These are phyloP conservation scores for Alternaria sp. DNA, from an alignment of 2,329 filamentous ascomycete species.

Conservation along the genomic window DNA sequence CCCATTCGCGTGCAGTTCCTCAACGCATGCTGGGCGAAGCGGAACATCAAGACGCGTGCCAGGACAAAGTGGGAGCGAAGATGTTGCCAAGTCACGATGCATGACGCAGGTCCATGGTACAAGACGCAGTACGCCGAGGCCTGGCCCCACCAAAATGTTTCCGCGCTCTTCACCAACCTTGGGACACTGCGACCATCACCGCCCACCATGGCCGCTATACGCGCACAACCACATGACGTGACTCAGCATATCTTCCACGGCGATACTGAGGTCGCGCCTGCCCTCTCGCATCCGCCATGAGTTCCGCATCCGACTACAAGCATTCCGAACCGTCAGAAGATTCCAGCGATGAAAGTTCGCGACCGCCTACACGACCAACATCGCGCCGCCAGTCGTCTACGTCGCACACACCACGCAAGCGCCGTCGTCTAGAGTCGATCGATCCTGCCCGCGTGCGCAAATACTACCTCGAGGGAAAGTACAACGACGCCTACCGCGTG, in stretches of 20 bases:
- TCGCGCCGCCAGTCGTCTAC: constrained; percentile 19
- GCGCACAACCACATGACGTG: background rate
- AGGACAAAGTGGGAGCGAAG: constrained; percentile 18
- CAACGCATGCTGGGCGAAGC: constrained; percentile 39
- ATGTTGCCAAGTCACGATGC: constrained; percentile 30
- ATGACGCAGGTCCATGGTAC: constrained; percentile 13
- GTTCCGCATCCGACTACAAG: constrained; percentile 21
- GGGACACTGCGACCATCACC: constrained; percentile 5
- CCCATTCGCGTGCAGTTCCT: constrained; percentile 24
- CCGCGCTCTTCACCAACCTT: background rate
- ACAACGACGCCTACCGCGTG: constrained; percentile 53
- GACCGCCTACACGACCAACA: constrained; percentile 2
- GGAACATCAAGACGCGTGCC: constrained; percentile 39
- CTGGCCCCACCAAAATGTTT: constrained; percentile 9
- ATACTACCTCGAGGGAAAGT: constrained; percentile 48
- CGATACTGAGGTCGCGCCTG: background rate
- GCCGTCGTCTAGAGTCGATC: constrained; percentile 29
- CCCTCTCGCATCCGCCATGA: constrained; percentile 17
- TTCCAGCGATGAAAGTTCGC: constrained; percentile 5
- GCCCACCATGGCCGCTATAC: constrained; percentile 17
- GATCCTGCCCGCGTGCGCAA: constrained; percentile 23
- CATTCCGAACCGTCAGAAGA: background rate
- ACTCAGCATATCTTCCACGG: background rate
- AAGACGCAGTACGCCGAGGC: constrained; percentile 9
- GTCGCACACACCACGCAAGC: constrained; percentile 30